Evolutionary conservation across 2,329 filamentous ascomycete species (phyloP), one percentile per base, ranked within the genome.

Genomic region (Zopfia rhizophila): DNA sequence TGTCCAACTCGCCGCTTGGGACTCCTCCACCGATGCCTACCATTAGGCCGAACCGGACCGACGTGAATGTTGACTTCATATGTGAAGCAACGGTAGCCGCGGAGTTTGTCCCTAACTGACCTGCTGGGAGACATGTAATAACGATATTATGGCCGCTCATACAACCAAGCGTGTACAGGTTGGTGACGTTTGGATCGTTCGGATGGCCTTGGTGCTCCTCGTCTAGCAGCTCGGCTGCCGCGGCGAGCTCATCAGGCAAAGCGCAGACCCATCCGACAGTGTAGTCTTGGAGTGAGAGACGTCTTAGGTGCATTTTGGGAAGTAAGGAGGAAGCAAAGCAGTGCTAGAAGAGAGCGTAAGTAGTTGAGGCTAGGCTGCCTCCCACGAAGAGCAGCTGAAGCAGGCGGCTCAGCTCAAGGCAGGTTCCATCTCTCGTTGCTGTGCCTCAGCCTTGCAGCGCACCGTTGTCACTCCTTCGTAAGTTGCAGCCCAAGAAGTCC

Each of bases 11-110:
- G 10, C 18, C 12, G 29, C 43, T 30, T 4, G 43, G 36, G n/a
- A 41, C 43, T n/a, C 43, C 43, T 29, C 66, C 66, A 2, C 69
- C 73, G 33, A 77, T 70, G 6, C 74, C 73, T 3, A 77, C 72
- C 59, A 78, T 61, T 2, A 78, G 53, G 6, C 61, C 64, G 23
- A 75, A 55, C 22, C 51, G 58, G 24, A 75, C 66, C 7, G 19
- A 17, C 16, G 12, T 35, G 44, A 72, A 72, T 6, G 56, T 63
- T 6, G 40, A 36, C 10, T 45, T 33, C 50, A 72, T 63, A 8
- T 58, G 35, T 19, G 40, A 57, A 3, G 60, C 62, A 11, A 63
- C 63, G 1, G 45, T 54, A 14, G 67, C 65, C 2, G 69, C 61
- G 5, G 61, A 41, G 27, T 25, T 60, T 3, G 40, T 70, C 8